Conservation (phyloP, 768 basidiomycete species). For the Lactarius indigo region DNA sequence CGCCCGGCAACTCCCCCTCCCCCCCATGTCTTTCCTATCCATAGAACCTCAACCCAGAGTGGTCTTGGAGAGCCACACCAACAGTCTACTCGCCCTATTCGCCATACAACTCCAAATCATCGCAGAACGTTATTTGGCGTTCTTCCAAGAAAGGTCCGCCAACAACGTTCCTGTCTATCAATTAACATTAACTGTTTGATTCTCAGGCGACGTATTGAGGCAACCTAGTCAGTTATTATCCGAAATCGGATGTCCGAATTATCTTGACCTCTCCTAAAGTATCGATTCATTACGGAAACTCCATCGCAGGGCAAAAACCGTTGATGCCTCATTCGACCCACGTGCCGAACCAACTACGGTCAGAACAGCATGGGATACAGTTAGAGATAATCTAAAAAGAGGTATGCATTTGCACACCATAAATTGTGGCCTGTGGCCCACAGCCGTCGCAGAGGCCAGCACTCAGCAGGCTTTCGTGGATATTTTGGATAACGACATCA, state of each 20-base stretch:
- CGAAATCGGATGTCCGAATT: too few species aligned
- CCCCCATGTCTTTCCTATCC: background rate
- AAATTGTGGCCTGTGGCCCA: background rate
- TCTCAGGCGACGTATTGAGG: background rate
- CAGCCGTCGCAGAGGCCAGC: background rate
- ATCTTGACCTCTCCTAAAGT: too few species aligned
- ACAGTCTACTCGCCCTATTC: background rate
- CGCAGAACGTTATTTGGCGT: background rate
- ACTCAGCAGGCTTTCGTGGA: background rate
- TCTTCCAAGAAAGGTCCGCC: background rate
- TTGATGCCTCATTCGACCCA: too few species aligned
- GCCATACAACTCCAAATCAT: background rate
- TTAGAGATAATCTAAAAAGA: too few species aligned
- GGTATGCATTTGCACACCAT: too few species aligned
- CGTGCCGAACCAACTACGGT: too few species aligned
- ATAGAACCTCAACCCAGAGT: background rate
- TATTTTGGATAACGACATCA: background rate
- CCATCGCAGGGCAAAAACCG: too few species aligned
- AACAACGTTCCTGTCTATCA: background rate
- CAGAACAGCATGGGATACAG: too few species aligned
- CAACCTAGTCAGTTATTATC: background rate
- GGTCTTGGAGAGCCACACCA: background rate
- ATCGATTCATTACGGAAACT: too few species aligned
- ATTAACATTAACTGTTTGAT: background rate
- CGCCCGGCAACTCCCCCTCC: too few species aligned